phyloP scores from a whole-genome alignment of 2,329 filamentous ascomycete genomes.

The Aspergillus awamori region DNA sequence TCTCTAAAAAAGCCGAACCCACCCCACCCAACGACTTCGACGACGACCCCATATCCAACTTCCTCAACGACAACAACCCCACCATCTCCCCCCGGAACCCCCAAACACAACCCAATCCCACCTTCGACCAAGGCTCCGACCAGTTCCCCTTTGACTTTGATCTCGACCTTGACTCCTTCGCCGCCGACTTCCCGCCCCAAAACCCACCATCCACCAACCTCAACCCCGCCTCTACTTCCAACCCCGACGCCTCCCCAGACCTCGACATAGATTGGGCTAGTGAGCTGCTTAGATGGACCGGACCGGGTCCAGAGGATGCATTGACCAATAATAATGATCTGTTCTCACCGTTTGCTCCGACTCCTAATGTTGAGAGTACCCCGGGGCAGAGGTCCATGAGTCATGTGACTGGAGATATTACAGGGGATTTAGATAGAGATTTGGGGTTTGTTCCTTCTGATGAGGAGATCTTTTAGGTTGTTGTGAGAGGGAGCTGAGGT shows the following conservation, averaged over 20 bases:
- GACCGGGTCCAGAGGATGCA: slow-evolving; percentile 19
- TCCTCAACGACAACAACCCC: slow-evolving; percentile 8
- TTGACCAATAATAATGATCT: neutral
- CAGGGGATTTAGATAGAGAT: slow-evolving; percentile 43
- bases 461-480: slow-evolving; percentile 33
- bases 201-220: neutral
- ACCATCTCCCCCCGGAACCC: neutral
- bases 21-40: slow-evolving; percentile 30
- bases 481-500: neutral
- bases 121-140: slow-evolving; percentile 20
- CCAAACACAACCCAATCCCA: neutral
- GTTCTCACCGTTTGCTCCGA: neutral
- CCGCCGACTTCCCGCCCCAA: slow-evolving; percentile 20
- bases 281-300: slow-evolving; percentile 31
- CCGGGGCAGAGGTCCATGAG: neutral
- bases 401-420: slow-evolving; percentile 29
- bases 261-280: slow-evolving; percentile 35
- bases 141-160: slow-evolving; percentile 20
- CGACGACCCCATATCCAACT: slow-evolving; percentile 25
- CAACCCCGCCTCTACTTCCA: neutral
- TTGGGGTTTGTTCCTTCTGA: slow-evolving; percentile 35
- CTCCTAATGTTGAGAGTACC: slow-evolving; percentile 11
- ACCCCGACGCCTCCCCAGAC: slow-evolving; percentile 12
- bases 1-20: slow-evolving; percentile 17
- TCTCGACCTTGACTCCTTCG: slow-evolving; percentile 29